phyloP scores from a whole-genome alignment of 768 basidiomycete species.

The Boletus sensibilis region DNA sequence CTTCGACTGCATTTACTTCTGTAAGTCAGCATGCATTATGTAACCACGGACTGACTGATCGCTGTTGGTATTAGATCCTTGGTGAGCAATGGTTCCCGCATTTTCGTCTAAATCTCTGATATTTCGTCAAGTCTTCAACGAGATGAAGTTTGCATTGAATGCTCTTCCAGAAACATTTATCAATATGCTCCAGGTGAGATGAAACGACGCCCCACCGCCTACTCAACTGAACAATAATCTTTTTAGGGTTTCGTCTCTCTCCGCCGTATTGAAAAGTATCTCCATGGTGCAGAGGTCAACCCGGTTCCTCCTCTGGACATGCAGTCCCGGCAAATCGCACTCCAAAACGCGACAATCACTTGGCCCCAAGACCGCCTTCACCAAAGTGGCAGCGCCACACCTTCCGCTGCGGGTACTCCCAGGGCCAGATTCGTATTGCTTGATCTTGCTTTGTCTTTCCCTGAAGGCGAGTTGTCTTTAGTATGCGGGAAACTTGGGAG shows the following conservation, averaged over 20 bases:
- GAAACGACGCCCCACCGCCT: not conserved
- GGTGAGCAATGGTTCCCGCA: slow-evolving; percentile 28
- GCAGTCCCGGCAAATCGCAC: slow-evolving; percentile 60
- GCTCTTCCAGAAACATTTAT: slow-evolving; percentile 90
- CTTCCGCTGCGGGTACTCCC: slow-evolving; percentile 69
- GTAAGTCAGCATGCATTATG: slow-evolving; percentile 34
- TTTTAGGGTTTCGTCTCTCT: slow-evolving; percentile 74
- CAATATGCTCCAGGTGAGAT: slow-evolving; percentile 73
- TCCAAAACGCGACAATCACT: slow-evolving; percentile 84
- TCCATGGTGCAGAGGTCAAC: slow-evolving; percentile 69
- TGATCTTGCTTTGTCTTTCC: slow-evolving; percentile 79
- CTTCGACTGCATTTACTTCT: slow-evolving; percentile 81
- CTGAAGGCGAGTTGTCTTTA: slow-evolving; percentile 72
- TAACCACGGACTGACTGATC: not conserved
- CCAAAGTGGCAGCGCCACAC: slow-evolving; percentile 42
- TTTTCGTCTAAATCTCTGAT: slow-evolving; percentile 1
- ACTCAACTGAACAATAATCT: not conserved
- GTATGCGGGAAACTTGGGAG: slow-evolving; percentile 89
- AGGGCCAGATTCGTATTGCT: slow-evolving; percentile 74
- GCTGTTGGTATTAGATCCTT: slow-evolving; percentile 35
- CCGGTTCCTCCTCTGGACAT: slow-evolving; percentile 55
- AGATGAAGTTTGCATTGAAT: slow-evolving; percentile 86
- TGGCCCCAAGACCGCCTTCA: slow-evolving; percentile 79
- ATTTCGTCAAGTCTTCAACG: slow-evolving; percentile 62
- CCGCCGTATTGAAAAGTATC: slow-evolving; percentile 89